A percentile compares a stretch with the other conserved stretches of the same genome.
These are phyloP conservation scores for Drechslerella dactyloides DNA, from an alignment of 2,329 filamentous ascomycete species.

Conservation along the genomic window DNA sequence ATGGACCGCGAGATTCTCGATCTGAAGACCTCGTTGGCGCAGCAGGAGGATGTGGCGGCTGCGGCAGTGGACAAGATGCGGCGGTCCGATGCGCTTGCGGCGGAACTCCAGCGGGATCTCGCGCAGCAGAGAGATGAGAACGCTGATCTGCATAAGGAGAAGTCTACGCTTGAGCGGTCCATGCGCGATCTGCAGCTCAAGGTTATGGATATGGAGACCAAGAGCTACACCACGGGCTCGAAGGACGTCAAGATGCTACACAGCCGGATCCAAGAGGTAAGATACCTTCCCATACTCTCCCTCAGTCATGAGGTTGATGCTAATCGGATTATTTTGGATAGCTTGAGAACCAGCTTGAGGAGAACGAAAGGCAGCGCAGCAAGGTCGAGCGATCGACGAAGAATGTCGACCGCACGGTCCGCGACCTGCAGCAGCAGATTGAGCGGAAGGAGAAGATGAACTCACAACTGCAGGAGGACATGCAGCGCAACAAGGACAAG, in stretches of 20 bases:
- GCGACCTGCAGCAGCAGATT: conserved; percentile 89
- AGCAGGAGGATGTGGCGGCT: conserved; percentile 89
- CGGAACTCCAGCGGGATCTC: conserved; percentile 93
- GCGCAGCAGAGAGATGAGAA: conserved; percentile 81
- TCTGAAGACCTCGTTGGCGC: conserved; percentile 83
- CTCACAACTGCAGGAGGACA: conserved; percentile 78
- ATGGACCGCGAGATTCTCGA: conserved; percentile 89
- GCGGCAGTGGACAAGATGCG: conserved; percentile 98
- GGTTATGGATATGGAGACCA: conserved; percentile 92
- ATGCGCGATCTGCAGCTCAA: conserved; percentile 88
- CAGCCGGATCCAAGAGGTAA: conserved; percentile 92
- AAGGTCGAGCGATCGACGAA: conserved; percentile 85
- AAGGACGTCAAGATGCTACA: conserved; percentile 95
- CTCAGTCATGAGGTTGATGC: conserved; percentile 13
- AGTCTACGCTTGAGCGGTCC: conserved; percentile 84
- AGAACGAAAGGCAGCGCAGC: conserved; percentile 77
- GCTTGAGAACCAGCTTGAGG: conserved; percentile 86
- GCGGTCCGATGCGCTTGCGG: conserved; percentile 81
- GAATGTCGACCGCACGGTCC: conserved; percentile 90
- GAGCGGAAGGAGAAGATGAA: conserved; percentile 92
- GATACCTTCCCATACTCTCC: conserved; percentile 56
- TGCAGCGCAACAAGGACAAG: conserved; percentile 85
- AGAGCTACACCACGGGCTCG: conserved; percentile 91
- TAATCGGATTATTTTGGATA: conserved; percentile 58
- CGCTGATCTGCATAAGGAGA: conserved; percentile 83